Evolutionary conservation across 331 rosid genomes (phyloP).

Genomic region (Rosa hybrid): DNA sequence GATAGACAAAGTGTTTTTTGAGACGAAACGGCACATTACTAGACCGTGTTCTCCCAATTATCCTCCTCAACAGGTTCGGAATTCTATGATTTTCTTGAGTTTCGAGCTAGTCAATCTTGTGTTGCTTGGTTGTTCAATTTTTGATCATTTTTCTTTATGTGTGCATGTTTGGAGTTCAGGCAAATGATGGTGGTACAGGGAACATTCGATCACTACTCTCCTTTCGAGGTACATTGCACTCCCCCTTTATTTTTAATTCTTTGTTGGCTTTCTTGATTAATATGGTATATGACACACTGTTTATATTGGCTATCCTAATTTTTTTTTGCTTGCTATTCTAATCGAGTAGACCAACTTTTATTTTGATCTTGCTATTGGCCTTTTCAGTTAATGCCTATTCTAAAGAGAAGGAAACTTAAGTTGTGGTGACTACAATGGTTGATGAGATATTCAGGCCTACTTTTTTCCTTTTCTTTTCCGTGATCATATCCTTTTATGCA

Average conservation of each 20-base stretch:
- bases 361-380: background rate
- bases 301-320: background rate
- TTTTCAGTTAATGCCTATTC: background rate
- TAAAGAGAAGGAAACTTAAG: background rate
- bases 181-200: constrained; percentile 39
- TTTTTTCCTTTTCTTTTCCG: background rate
- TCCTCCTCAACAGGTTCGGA: constrained; percentile 56
- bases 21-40: constrained; percentile 73
- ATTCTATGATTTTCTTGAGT: background rate
- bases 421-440: background rate
- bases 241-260: background rate
- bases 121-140: background rate
- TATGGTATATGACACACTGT: background rate
- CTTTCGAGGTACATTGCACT: constrained; percentile 51
- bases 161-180: constrained; percentile 34
- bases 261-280: background rate
- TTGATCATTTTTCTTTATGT: background rate
- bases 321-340: background rate
- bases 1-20: constrained; percentile 51
- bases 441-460: background rate
- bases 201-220: constrained; percentile 57
- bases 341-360: background rate
- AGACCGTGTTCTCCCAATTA: constrained; percentile 45
- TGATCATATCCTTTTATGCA: background rate
- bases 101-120: background rate